These are phyloP conservation scores for Phytophthora pinifolia DNA, from an alignment of 352 stramenopile species.

Conservation along the genomic window DNA sequence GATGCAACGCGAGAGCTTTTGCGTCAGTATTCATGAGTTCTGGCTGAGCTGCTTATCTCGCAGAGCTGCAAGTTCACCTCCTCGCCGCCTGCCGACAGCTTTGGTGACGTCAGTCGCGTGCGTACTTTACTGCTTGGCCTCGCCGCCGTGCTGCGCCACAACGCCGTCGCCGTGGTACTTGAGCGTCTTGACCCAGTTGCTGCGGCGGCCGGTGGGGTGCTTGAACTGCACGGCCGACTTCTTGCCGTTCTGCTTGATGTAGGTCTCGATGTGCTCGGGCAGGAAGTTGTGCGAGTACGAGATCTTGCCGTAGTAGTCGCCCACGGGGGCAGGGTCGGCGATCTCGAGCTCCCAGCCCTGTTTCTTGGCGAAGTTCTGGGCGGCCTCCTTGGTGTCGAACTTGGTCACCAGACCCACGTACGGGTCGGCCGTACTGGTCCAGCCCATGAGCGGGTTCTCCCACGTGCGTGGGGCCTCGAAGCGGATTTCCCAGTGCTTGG, in stretches of 20 bases:
- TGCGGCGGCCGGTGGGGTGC: constrained; percentile 71
- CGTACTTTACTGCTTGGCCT: constrained; percentile 64
- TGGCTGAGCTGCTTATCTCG: constrained; percentile 20
- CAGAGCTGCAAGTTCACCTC: constrained; percentile 5
- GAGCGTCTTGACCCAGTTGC: constrained; percentile 89
- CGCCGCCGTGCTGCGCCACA: constrained; percentile 77
- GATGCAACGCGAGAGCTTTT: constrained; percentile 14
- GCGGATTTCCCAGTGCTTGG: constrained; percentile 85
- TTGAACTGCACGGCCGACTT: constrained; percentile 75
- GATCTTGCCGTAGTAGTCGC: constrained; percentile 76
- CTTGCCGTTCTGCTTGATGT: constrained; percentile 83
- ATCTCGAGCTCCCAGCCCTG: constrained; percentile 88
- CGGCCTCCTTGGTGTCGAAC: constrained; percentile 90
- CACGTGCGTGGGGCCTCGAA: constrained; percentile 79
- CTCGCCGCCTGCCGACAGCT: constrained; percentile 9
- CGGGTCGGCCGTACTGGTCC: constrained; percentile 89
- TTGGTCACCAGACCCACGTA: constrained; percentile 83
- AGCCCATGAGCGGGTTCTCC: constrained; percentile 95
- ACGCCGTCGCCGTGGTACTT: constrained; percentile 86
- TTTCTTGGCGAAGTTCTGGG: constrained; percentile 80
- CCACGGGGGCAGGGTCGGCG: constrained; percentile 66
- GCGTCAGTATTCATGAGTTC: constrained; percentile 15
- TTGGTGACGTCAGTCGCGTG: constrained; percentile 11
- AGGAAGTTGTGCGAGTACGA: constrained; percentile 90
- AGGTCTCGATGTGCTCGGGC: too few species aligned